Base-by-base conservation (phyloP, 805 yeast genomes). In the Barnettozyma vustinii region DNA sequence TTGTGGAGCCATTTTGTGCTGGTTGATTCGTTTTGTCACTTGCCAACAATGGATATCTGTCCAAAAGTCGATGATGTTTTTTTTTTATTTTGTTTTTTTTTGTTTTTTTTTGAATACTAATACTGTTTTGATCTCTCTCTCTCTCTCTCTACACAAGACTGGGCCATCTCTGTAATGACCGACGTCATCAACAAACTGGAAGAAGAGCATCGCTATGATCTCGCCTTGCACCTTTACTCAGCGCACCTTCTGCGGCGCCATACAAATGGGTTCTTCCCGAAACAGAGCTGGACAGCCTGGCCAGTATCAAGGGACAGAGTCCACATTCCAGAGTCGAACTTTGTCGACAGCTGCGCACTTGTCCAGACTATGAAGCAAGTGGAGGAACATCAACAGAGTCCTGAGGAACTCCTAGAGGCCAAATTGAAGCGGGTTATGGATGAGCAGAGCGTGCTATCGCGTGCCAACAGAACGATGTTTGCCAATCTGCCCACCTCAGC, bases 201-300 rank as follows among this genome's bases (percentile, higher is more conserved):
- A 54, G 68, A 68, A 13, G 72, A 73, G 1, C 77, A 73, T 51
- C 63, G 81, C 30, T 63, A 64, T 12, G 90, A 87, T 62, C 64
- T 86, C 27, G 75, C 84, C 0, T 58, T 79, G 2, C 96, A 87
- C 64, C 63, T 87, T 4, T 87, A 84, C 60, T 75, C 85, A 21
- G 60, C 81, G 0, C 69, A 70, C 50, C 66, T 86, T 26, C 62
- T 73, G 46, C 75, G 57, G 41, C 65, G 65, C 45, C 65, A 65
- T 48, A 39, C 27, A 20, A n/a, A 39, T 7, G 30, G 27, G 12
- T n/a, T n/a, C 9, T 39, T 70, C 70, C 66, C 75, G 76, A 39
- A 45, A 53, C 48, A 43, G 55, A 42, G 47, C 59, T 83, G 86
- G 82, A 59, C 79, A 0, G 59, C 73, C 3, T 85, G 92, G 92